Conservation (phyloP, 129 eudicot species). For the Kitagawia praeruptora region DNA sequence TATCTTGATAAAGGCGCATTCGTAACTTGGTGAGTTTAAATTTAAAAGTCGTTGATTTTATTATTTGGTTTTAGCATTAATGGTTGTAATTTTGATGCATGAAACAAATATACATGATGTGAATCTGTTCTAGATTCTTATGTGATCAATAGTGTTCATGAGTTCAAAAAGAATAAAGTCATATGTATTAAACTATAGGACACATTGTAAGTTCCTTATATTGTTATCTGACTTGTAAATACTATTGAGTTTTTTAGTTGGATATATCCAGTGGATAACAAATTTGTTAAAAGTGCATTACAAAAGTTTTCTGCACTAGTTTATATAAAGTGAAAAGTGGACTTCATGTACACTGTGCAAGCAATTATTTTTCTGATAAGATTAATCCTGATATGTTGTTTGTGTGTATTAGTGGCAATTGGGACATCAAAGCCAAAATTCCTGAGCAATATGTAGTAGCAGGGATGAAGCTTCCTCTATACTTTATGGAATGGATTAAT, state of each 20-base stretch:
- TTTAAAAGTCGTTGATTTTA: no score
- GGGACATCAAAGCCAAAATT: slow-evolving; percentile 89
- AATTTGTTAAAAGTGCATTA: not conserved
- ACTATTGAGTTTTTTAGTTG: no score
- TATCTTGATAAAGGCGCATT: not conserved
- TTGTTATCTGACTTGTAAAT: no score
- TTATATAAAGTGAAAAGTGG: not conserved
- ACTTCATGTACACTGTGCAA: not conserved
- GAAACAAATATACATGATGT: no score
- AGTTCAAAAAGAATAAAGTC: not conserved
- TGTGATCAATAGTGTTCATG: not conserved
- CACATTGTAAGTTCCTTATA: not conserved
- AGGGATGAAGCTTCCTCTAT: slow-evolving; percentile 60
- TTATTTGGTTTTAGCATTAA: not conserved
- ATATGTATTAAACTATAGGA: not conserved
- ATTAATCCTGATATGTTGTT: slow-evolving; percentile 13
- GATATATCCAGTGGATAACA: no score
- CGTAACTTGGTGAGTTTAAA: not conserved
- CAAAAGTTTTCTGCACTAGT: not conserved
- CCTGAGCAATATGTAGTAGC: slow-evolving; percentile 72
- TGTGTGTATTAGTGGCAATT: slow-evolving; percentile 57
- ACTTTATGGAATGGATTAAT: slow-evolving; percentile 95
- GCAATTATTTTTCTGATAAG: not conserved
- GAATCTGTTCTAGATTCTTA: not conserved
- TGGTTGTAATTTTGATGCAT: not conserved